phyloP scores from a whole-genome alignment of 768 basidiomycete genomes.

The Naganishia vishniacii region DNA sequence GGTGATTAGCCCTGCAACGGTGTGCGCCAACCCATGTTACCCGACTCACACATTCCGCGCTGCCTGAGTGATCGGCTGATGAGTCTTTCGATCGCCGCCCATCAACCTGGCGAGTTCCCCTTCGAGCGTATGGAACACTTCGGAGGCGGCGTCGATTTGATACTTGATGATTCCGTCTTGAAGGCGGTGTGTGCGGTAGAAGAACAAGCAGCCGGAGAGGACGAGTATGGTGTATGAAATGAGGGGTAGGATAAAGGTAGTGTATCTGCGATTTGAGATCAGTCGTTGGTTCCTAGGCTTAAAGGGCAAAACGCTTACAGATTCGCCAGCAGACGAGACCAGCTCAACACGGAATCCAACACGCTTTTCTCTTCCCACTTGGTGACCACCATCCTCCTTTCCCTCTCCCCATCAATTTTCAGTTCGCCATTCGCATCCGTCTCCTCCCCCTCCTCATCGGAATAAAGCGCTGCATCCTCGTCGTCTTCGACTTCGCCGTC shows the following conservation, averaged over 20 bases:
- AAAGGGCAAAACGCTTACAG: constrained; percentile 14
- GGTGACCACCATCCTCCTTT: constrained; percentile 11
- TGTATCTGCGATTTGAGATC: constrained; percentile 2
- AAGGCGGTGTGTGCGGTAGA: constrained; percentile 22
- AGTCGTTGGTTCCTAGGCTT: too few relatives aligned
- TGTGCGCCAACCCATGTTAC: too few relatives aligned
- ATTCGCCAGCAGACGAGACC: not conserved
- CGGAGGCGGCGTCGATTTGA: constrained; percentile 13
- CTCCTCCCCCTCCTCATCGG: not conserved
- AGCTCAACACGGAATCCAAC: constrained; percentile 18
- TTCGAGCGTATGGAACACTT: constrained; percentile 17
- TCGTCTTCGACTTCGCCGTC: constrained; percentile 24
- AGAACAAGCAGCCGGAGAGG: constrained; percentile 18
- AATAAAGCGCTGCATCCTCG: constrained; percentile 7
- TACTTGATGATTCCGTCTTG: constrained; percentile 24
- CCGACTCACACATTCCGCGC: not conserved
- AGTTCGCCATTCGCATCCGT: constrained; percentile 6
- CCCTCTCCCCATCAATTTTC: constrained; percentile 17
- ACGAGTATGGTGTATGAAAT: constrained; percentile 15
- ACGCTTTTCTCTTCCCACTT: constrained; percentile 28
- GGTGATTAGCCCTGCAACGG: not conserved
- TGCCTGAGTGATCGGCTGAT: not conserved
- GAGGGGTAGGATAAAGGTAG: constrained; percentile 16
- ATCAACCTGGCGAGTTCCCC: not conserved
- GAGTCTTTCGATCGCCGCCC: not conserved